phyloP scores from a whole-genome alignment of 2,329 filamentous ascomycete genomes.

The Xylaria sp. region DNA sequence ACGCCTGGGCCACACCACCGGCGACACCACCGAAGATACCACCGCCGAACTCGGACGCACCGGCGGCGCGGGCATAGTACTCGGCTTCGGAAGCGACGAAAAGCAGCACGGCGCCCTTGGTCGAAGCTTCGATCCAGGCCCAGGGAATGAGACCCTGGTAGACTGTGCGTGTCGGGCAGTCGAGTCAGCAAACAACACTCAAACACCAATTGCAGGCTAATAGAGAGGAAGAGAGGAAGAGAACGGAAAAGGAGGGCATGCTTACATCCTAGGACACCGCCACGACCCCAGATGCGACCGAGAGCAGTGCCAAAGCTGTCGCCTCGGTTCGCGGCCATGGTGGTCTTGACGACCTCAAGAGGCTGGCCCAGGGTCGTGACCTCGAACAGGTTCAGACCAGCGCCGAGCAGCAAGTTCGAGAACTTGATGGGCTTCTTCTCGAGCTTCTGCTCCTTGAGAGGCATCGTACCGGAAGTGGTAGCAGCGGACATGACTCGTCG shows the following conservation, averaged over 20 bases:
- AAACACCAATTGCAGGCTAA: neutral
- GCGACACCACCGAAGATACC: constrained; percentile 89
- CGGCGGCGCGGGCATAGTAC: constrained; percentile 79
- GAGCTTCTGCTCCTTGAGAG: constrained; percentile 48
- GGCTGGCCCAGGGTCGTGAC: constrained; percentile 62
- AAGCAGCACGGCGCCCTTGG: constrained; percentile 97
- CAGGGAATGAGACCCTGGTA: constrained; percentile 99
- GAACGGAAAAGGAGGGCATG: constrained; percentile 24
- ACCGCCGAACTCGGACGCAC: constrained; percentile 78
- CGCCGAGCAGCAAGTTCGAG: constrained; percentile 93
- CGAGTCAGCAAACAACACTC: neutral
- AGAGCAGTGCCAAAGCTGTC: constrained; percentile 82
- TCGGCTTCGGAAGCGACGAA: constrained; percentile 99
- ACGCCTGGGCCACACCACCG: constrained; percentile 94
- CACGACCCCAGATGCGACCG: constrained; percentile 84
- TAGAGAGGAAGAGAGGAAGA: no score
- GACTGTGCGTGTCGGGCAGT: constrained; percentile 50
- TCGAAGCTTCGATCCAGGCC: constrained; percentile 99
- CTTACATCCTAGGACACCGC: constrained; percentile 91
- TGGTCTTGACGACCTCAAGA: constrained; percentile 98
- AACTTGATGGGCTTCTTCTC: constrained; percentile 99
- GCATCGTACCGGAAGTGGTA: constrained; percentile 47
- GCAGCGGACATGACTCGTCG: constrained; percentile 56
- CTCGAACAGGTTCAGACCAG: constrained; percentile 95
- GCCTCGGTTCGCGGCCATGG: constrained; percentile 93